Base-by-base conservation (phyloP, 2,329 filamentous ascomycete species). In the Trichophyton schoenleinii region DNA sequence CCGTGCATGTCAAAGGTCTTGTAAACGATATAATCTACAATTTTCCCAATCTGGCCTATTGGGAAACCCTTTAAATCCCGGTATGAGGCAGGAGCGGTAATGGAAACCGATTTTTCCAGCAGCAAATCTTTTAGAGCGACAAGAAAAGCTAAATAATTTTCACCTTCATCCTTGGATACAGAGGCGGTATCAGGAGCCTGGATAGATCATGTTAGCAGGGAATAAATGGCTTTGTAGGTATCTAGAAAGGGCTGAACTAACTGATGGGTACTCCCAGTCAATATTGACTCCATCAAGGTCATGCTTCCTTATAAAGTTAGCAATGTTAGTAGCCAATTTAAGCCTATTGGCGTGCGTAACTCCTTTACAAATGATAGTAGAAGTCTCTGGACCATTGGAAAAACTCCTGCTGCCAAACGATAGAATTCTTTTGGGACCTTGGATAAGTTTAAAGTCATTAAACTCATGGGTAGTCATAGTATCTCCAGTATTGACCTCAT, bases 381-480 rank as follows among this genome's bases (percentile, higher is more conserved):
- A 76, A 0, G 73, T 75, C 1, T 52, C 67, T 0, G 73, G 69
- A 1, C 68, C 66, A 0, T 76, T 77, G 2, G 71, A 75, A 61
- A 72, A 72, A 38, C 66, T 67, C 77, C 77, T 77, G 25, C 76
- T 76, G 18, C 76, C 76, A 62, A 79, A 57, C 3, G 52, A 34
- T 6, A 58, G 7, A 1, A 58, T 58, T 15, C 36, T 41, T 15
- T 58, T 58, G 2, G 34, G 11, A 8, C 22, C 18, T 34, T 22
- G 3, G 18, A 59, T 11, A 11, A 13, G 9, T n/a, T 31, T 44
- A 31, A 59, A 59, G 22, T 48, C n/a, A 20, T 59, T 31, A n/a
- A 42, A 42, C 22, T 55, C 71, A 48, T 68, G 62, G 31, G 70
- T 64, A 38, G 60, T 70, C 76, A 46, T 73, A 69, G 0, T 58